These are phyloP conservation scores for Aspergillus hiratsukae DNA, from an alignment of 2,329 filamentous ascomycete species.

Conservation along the genomic window DNA sequence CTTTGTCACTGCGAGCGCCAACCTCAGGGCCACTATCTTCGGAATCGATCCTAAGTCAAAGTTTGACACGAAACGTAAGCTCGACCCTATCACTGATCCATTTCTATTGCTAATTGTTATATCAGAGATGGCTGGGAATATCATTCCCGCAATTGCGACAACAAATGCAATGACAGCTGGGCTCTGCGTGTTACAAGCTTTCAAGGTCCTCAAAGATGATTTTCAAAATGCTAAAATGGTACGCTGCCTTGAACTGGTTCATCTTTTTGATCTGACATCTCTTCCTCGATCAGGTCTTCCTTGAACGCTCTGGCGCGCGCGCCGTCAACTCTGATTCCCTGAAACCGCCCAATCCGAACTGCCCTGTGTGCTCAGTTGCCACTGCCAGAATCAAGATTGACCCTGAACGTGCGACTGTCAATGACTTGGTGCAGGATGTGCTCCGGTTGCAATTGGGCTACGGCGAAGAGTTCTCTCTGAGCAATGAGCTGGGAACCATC, in stretches of 20 bases:
- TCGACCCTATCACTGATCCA: not conserved
- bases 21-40: slow-evolving; percentile 84
- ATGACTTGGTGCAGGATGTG: slow-evolving; percentile 72
- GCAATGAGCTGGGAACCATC: slow-evolving; percentile 68
- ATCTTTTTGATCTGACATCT: slow-evolving; percentile 1
- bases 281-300: slow-evolving; percentile 59
- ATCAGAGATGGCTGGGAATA: slow-evolving; percentile 93
- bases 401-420: slow-evolving; percentile 65
- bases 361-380: slow-evolving; percentile 75
- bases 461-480: slow-evolving; percentile 74
- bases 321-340: slow-evolving; percentile 55
- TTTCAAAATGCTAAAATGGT: slow-evolving; percentile 71
- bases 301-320: slow-evolving; percentile 62
- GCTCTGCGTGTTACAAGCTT: slow-evolving; percentile 84
- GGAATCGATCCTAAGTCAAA: slow-evolving; percentile 82
- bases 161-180: slow-evolving; percentile 96
- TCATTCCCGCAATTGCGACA: slow-evolving; percentile 96
- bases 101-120: not conserved
- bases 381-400: slow-evolving; percentile 66
- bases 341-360: slow-evolving; percentile 69
- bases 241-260: slow-evolving; percentile 15
- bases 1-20: slow-evolving; percentile 86
- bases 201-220: slow-evolving; percentile 78
- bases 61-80: slow-evolving; percentile 80
- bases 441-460: slow-evolving; percentile 69